Conservation (phyloP, 805 yeast species). For the Saturnispora galanensis region DNA sequence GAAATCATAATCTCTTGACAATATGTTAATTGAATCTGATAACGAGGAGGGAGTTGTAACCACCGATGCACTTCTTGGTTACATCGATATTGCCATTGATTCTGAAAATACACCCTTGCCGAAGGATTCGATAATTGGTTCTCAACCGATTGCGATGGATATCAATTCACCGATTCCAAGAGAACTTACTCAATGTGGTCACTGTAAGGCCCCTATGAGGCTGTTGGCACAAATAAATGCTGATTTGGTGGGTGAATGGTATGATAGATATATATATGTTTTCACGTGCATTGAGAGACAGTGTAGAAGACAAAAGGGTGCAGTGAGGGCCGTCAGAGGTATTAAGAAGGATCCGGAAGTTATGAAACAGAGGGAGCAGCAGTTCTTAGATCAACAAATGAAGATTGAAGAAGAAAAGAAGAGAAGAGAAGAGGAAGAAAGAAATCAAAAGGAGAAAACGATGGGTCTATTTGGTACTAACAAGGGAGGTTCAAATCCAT, state of each 20-base stretch:
- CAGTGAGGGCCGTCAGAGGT: conserved; percentile 71
- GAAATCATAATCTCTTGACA: background rate
- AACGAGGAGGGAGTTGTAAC: conserved; percentile 11
- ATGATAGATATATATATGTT: conserved; percentile 75
- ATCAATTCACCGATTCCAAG: conserved; percentile 46
- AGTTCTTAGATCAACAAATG: conserved; percentile 24
- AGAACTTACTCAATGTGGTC: conserved; percentile 48
- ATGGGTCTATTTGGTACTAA: conserved; percentile 22
- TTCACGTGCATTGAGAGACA: conserved; percentile 57
- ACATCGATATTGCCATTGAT: conserved; percentile 50
- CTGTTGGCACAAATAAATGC: conserved; percentile 73
- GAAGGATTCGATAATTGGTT: conserved; percentile 78
- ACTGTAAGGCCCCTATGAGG: conserved; percentile 54
- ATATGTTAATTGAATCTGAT: conserved; percentile 13
- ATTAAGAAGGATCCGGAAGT: conserved; percentile 48
- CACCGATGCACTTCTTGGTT: conserved; percentile 46
- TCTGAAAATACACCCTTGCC: conserved; percentile 35
- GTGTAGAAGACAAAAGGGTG: conserved; percentile 64
- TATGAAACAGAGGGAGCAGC: conserved; percentile 31
- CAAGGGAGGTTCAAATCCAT: conserved; percentile 14
- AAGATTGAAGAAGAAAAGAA: conserved; percentile 35
- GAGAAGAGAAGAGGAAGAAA: conserved; percentile 34
- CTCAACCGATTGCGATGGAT: conserved; percentile 64
- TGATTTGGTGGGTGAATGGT: conserved; percentile 59
- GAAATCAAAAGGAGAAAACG: conserved; percentile 29